A percentile compares a stretch with the other conserved stretches of the same genome.
Evolutionary conservation across 306 rosid genomes (phyloP).

Genomic region (Herpetospermum pedunculosum): DNA sequence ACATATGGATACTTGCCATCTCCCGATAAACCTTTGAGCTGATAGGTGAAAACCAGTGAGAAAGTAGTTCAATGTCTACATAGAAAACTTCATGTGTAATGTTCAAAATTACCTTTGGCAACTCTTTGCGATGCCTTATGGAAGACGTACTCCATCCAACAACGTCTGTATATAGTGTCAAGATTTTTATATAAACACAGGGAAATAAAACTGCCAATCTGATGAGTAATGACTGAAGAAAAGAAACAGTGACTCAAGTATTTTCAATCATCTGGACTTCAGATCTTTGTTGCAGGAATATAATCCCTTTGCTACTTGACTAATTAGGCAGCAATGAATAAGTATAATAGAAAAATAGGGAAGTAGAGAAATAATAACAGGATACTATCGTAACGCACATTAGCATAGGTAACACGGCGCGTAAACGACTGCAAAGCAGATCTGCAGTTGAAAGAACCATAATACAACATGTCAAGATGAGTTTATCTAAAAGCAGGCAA

Average conservation of each 20-base stretch:
- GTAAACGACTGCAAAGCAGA: conserved; percentile 78
- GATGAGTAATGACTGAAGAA: neutral
- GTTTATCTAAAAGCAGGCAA: neutral
- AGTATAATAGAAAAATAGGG: neutral
- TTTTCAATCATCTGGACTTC: neutral
- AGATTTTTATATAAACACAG: conserved; percentile 18
- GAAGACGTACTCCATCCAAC: conserved; percentile 98
- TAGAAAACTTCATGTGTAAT: conserved; percentile 2
- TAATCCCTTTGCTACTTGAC: neutral
- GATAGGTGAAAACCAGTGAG: conserved; percentile 10
- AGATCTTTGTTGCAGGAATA: neutral
- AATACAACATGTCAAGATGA: conserved; percentile 12
- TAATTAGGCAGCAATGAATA: neutral
- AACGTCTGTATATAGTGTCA: conserved; percentile 49
- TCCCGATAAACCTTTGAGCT: conserved; percentile 36
- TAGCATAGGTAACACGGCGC: conserved; percentile 74
- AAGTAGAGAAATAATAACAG: conserved; percentile 12
- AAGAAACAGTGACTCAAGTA: neutral
- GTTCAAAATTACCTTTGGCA: conserved; percentile 57
- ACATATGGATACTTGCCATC: conserved; percentile 53
- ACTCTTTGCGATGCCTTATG: conserved; percentile 53
- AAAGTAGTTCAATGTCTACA: conserved; percentile 14
- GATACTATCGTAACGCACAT: conserved; percentile 72
- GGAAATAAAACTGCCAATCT: neutral
- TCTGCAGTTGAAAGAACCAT: conserved; percentile 28